A percentile compares a stretch with the other conserved stretches of the same genome.
Conservation (phyloP, 2,329 filamentous ascomycete species). For the Blastomyces emzantsi region DNA sequence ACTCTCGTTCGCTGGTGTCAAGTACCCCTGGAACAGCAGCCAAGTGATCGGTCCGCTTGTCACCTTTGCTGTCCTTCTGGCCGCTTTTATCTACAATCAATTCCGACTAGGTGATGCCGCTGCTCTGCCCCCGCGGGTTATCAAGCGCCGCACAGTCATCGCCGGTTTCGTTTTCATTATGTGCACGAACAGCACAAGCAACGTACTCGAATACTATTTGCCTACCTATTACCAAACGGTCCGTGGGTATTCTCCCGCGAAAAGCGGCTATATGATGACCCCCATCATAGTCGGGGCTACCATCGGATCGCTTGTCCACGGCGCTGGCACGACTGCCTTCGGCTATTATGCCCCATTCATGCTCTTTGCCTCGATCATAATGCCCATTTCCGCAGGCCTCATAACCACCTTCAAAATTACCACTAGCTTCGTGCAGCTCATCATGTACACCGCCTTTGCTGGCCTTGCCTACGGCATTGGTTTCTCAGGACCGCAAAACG, state of each 20-base stretch:
- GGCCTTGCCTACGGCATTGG: slow-evolving; percentile 28
- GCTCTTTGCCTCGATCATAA: background rate
- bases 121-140: slow-evolving; percentile 18
- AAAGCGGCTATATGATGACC: slow-evolving; percentile 24
- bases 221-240: slow-evolving; percentile 30
- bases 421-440: background rate
- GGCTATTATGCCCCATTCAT: background rate
- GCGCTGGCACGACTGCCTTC: background rate
- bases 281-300: slow-evolving; percentile 21
- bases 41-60: background rate
- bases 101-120: background rate
- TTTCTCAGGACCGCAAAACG: slow-evolving; percentile 24
- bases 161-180: slow-evolving; percentile 20
- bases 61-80: background rate
- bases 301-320: slow-evolving; percentile 25
- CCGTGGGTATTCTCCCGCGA: slow-evolving; percentile 13
- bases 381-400: background rate
- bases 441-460: slow-evolving; percentile 26
- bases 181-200: slow-evolving; percentile 20
- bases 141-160: slow-evolving; percentile 20
- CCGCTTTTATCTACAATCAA: background rate
- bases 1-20: background rate
- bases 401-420: background rate
- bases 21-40: background rate
- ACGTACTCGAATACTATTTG: slow-evolving; percentile 25